phyloP scores from a whole-genome alignment of 176 grass and related monocot species.

The Tuctoria greenei region DNA sequence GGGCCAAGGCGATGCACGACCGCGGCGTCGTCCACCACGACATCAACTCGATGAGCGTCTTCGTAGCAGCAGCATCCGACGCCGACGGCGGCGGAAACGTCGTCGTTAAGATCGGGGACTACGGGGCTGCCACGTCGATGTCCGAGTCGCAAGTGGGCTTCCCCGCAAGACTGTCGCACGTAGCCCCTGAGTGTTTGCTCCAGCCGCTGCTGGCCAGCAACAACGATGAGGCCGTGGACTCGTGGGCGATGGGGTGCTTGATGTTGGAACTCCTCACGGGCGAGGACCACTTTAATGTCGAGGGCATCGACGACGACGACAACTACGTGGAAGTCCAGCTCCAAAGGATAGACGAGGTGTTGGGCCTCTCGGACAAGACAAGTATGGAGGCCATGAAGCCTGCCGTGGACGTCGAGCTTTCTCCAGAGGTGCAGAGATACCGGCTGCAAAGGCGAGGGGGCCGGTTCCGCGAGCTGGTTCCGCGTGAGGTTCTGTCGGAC shows the following conservation, averaged over 20 bases:
- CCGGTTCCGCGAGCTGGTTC: neutral
- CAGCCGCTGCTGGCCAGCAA: too few relatives aligned
- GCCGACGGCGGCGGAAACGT: too few relatives aligned
- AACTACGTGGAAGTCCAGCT: neutral
- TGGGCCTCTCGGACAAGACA: neutral
- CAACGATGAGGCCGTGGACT: neutral
- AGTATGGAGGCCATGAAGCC: neutral
- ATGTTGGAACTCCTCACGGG: neutral
- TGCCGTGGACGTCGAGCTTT: neutral
- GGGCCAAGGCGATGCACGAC: too few relatives aligned
- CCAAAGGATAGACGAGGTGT: neutral
- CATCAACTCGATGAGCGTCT: too few relatives aligned
- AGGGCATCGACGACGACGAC: too few relatives aligned
- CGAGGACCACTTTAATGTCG: neutral
- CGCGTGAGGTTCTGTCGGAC: neutral
- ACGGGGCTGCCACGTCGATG: too few relatives aligned
- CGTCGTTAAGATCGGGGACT: too few relatives aligned
- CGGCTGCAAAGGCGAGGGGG: neutral
- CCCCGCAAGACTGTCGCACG: too few relatives aligned
- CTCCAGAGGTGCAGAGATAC: neutral
- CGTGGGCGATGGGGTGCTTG: neutral
- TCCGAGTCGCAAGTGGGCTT: too few relatives aligned
- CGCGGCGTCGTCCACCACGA: too few relatives aligned
- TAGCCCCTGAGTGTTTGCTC: too few relatives aligned
- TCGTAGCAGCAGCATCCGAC: too few relatives aligned